These are phyloP conservation scores for Dichomitus squalens DNA, from an alignment of 1,284 basidiomycete species.

Conservation along the genomic window DNA sequence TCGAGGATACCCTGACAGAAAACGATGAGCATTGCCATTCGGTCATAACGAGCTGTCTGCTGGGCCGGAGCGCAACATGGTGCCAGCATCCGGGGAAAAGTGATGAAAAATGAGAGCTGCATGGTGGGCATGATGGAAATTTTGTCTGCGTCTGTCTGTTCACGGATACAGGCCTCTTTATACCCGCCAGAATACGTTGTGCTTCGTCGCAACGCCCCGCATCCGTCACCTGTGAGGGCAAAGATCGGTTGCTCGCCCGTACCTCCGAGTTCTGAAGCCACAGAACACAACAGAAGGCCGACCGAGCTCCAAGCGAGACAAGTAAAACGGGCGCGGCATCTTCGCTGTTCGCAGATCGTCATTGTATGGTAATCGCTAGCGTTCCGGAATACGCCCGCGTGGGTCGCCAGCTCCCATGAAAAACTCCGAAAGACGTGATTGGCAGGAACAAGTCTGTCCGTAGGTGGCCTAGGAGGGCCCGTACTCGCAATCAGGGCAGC, in stretches of 20 bases:
- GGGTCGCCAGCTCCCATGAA: slow-evolving; percentile 9
- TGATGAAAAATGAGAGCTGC: slow-evolving; percentile 23
- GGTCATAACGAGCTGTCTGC: slow-evolving; percentile 6
- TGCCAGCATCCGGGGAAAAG: slow-evolving; percentile 17
- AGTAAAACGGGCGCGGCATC: slow-evolving; percentile 3
- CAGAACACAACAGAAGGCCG: slow-evolving; percentile 10
- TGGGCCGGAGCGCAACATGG: slow-evolving; percentile 8
- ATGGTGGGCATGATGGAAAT: slow-evolving; percentile 9
- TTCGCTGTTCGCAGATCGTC: slow-evolving; percentile 23
- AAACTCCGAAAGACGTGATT: slow-evolving; percentile 21
- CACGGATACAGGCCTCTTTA: slow-evolving; percentile 6
- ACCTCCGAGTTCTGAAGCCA: slow-evolving; percentile 20
- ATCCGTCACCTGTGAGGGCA: slow-evolving; percentile 1
- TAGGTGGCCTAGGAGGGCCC: slow-evolving; percentile 14
- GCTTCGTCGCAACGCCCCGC: neutral
- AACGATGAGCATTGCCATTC: slow-evolving; percentile 23
- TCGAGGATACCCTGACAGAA: slow-evolving; percentile 82
- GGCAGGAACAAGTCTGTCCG: slow-evolving; percentile 19
- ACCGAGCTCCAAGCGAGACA: slow-evolving; percentile 5
- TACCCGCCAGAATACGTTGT: slow-evolving; percentile 1
- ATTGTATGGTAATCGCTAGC: slow-evolving; percentile 18
- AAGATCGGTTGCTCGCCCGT: slow-evolving; percentile 18
- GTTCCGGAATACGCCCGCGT: slow-evolving; percentile 21
- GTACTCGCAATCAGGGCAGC: slow-evolving; percentile 11
- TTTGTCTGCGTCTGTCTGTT: neutral